Evolutionary conservation across 2,329 filamentous ascomycete species (phyloP), one percentile per base, ranked within the genome.

Genomic region (Sporothrix phasma): DNA sequence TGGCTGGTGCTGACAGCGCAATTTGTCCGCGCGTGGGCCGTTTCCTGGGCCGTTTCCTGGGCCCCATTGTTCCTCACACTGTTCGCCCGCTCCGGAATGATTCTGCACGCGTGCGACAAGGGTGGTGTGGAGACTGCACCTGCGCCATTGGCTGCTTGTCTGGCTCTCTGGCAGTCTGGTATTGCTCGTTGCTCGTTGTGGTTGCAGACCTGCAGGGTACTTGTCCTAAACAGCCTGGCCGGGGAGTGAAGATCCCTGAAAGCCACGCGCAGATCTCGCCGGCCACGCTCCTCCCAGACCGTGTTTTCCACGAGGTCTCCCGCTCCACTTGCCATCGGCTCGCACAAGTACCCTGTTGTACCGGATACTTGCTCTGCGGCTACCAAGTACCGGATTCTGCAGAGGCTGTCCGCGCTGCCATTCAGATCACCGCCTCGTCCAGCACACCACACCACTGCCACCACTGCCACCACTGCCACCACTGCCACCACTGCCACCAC

Each of bases 241-340:
- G 67, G 67, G 51, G 67, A 69, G 69, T 67, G 66, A 66, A 68
- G 67, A 75, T 75, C 73, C 74, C 71, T 75, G 73, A 71, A 68
- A 72, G 74, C 73, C 74, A 76, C 73, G 74, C 74, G 73, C 72
- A 72, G 73, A 76, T 75, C 74, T 71, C 67, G 71, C 69, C 69
- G 69, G 69, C 69, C 70, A 70, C 68, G 69, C 66, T 68, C 66
- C 67, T n/a, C 67, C 64, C 64, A 68, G 64, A 53, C 63, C 67
- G 65, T 66, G 54, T 66, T 68, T 68, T 67, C 69, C 69, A 68
- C 67, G 66, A 67, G 66, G 67, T 64, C 64, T 37, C 54, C 60
- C 56, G 64, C 65, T 68, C 66, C 56, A 59, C 63, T 56, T 45
- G 24, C 51, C 24, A 49, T 17, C 31, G 10, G 41, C 22, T 19